phyloP scores from a whole-genome alignment of 176 grass and related monocot species.

The Aegilops sharonensis region DNA sequence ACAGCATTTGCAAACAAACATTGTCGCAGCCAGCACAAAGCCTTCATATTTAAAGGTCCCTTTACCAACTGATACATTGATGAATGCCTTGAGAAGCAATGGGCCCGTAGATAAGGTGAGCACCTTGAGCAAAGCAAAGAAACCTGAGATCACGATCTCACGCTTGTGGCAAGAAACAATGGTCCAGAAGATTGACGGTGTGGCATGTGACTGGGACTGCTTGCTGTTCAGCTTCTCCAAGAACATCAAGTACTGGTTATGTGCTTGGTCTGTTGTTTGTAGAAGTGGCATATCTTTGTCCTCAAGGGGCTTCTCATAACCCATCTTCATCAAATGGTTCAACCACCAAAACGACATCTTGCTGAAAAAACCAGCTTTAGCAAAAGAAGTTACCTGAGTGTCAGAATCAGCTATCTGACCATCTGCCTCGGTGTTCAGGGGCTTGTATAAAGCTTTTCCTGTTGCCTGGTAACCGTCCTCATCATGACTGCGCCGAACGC shows the following conservation, averaged over 20 bases:
- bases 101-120: conserved; percentile 69
- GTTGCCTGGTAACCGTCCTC: conserved; percentile 24
- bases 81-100: conserved; percentile 78
- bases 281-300: conserved; percentile 77
- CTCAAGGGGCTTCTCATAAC: conserved; percentile 71
- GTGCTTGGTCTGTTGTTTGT: conserved; percentile 51
- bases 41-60: conserved; percentile 70
- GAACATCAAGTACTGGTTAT: conserved; percentile 54
- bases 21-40: conserved; percentile 46
- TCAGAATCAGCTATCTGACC: conserved; percentile 27
- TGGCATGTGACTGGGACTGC: conserved; percentile 16
- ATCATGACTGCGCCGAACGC: conserved; percentile 6
- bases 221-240: conserved; percentile 54
- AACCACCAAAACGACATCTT: conserved; percentile 90
- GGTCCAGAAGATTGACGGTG: conserved; percentile 60
- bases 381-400: conserved; percentile 47
- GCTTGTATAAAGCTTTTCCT: conserved; percentile 40
- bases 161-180: conserved; percentile 75
- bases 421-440: conserved; percentile 41
- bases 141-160: conserved; percentile 59
- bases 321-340: conserved; percentile 81
- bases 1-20: conserved; percentile 75
- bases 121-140: conserved; percentile 86
- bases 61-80: conserved; percentile 66
- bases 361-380: conserved; percentile 62